Percentiles rank a stretch among this genome's conserved stretches.
phyloP scores from a whole-genome alignment of 225 moss, liverwort and hornwort genomes.

The Pseudisothecium myosuroides region DNA sequence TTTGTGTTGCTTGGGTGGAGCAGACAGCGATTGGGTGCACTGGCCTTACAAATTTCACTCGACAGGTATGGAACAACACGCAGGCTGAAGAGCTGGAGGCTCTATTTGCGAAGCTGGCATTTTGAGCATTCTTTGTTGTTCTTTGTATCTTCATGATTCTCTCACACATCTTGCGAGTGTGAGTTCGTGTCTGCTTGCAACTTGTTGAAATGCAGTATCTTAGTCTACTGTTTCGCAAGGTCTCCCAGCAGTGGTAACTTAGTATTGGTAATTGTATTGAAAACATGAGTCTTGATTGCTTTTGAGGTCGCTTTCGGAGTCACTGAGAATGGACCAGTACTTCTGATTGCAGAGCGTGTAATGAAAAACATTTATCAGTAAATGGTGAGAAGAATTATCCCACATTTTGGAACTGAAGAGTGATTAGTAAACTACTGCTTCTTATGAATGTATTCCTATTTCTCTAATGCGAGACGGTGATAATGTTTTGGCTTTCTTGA shows the following conservation, averaged over 20 bases:
- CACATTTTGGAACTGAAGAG: background rate
- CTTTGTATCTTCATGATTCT: background rate
- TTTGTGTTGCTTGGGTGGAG: too few relatives aligned
- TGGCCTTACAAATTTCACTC: background rate
- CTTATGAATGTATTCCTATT: background rate
- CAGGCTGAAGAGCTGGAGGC: conserved; percentile 66
- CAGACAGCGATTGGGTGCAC: background rate
- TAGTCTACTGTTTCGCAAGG: background rate
- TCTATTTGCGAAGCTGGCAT: conserved; percentile 46
- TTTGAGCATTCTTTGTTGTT: conserved; percentile 3
- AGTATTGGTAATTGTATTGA: background rate
- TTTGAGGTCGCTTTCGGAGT: background rate
- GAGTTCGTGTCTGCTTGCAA: background rate
- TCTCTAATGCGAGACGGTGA: background rate
- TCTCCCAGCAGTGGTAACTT: background rate
- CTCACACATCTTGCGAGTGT: background rate
- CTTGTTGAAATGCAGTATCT: background rate
- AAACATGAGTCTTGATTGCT: background rate
- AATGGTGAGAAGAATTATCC: background rate
- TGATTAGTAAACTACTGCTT: background rate
- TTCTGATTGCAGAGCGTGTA: background rate
- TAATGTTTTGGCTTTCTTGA: background rate
- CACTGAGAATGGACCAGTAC: background rate
- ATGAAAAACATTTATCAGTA: background rate
- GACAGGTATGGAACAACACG: conserved; percentile 32